phyloP scores from a whole-genome alignment of 148 eudicot species.

The Rhododendron simsii region DNA sequence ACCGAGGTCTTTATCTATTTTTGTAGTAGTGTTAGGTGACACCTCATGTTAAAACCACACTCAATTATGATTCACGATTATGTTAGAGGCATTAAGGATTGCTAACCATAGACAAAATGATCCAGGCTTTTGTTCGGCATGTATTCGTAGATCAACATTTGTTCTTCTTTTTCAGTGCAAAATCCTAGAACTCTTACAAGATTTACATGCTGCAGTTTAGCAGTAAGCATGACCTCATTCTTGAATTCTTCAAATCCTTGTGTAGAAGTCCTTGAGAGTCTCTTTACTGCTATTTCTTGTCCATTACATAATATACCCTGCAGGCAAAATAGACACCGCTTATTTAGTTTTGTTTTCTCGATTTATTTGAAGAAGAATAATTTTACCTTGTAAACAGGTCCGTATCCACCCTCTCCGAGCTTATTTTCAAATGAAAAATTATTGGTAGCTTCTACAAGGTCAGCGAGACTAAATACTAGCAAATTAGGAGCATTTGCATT shows the following conservation, averaged over 20 bases:
- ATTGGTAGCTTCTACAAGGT: slow-evolving; percentile 28
- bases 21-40: no score
- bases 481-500: background rate
- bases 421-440: slow-evolving; percentile 27
- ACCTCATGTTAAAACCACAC: background rate
- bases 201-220: slow-evolving; percentile 28
- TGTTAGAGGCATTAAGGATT: background rate
- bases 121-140: slow-evolving; percentile 16
- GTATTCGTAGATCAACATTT: slow-evolving; percentile 11
- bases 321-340: background rate
- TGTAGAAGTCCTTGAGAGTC: slow-evolving; percentile 14
- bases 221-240: background rate
- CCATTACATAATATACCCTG: slow-evolving; percentile 30
- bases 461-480: slow-evolving; percentile 16
- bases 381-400: slow-evolving; percentile 17
- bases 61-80: no score
- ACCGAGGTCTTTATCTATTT: no score
- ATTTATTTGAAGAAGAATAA: background rate
- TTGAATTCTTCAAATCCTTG: slow-evolving; percentile 40
- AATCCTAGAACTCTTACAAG: slow-evolving; percentile 33
- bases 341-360: background rate
- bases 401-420: slow-evolving; percentile 49
- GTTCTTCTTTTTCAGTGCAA: slow-evolving; percentile 33
- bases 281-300: slow-evolving; percentile 26
- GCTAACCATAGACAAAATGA: slow-evolving; percentile 30